A percentile compares a stretch with the other conserved stretches of the same genome.
These are phyloP conservation scores for Sinapis alba DNA, from an alignment of 441 rosid species.

Conservation along the genomic window DNA sequence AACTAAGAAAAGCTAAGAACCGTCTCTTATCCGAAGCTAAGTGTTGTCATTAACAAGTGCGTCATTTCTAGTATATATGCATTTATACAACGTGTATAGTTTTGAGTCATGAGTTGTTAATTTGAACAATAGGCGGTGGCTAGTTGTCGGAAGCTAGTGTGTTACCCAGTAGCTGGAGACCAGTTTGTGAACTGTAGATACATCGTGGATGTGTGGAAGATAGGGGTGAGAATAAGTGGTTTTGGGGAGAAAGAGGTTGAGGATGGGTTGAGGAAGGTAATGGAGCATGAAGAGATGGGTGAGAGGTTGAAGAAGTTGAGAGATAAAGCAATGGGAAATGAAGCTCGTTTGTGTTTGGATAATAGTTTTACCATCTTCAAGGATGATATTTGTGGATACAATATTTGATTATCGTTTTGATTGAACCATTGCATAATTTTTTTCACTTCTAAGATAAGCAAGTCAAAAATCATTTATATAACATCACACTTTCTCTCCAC, in stretches of 20 bases:
- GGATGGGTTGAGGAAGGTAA: conserved; percentile 52
- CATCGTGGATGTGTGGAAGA: conserved; percentile 66
- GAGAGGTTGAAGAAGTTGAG: conserved; percentile 45
- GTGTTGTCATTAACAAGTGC: too few relatives aligned
- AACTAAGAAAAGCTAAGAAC: too few relatives aligned
- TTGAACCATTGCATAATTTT: neutral
- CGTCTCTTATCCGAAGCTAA: too few relatives aligned
- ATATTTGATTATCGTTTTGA: neutral
- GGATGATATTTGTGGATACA: neutral
- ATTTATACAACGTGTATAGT: neutral
- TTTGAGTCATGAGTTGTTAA: neutral
- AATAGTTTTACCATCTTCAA: conserved; percentile 3
- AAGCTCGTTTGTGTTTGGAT: conserved; percentile 29
- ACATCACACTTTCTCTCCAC: neutral
- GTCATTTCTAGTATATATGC: neutral
- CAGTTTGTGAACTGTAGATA: conserved; percentile 76
- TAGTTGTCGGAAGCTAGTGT: conserved; percentile 50
- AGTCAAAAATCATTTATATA: neutral
- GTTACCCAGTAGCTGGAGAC: conserved; percentile 77
- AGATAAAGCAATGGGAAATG: conserved; percentile 46
- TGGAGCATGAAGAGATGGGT: conserved; percentile 50
- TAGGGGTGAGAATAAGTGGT: conserved; percentile 60
- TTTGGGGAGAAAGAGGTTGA: conserved; percentile 56
- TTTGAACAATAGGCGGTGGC: conserved; percentile 48
- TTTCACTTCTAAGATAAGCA: neutral